These are phyloP conservation scores for Westerdykella sp. DNA, from an alignment of 2,329 filamentous ascomycete species.

Conservation along the genomic window DNA sequence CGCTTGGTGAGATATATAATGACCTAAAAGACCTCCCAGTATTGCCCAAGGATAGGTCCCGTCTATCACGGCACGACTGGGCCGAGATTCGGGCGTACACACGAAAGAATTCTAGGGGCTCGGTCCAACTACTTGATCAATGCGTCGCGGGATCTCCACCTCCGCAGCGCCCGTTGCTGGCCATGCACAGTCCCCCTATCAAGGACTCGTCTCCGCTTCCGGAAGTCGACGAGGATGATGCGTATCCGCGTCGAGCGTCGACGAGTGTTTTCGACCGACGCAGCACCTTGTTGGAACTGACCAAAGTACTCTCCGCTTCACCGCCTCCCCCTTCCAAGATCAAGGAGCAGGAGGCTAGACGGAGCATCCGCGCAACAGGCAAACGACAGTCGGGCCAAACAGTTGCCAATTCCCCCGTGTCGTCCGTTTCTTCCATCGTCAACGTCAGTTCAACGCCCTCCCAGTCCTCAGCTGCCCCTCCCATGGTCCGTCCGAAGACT, in stretches of 20 bases:
- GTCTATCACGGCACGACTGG: slow-evolving; percentile 33
- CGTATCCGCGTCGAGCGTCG: slow-evolving; percentile 30
- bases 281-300: slow-evolving; percentile 24
- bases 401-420: background rate
- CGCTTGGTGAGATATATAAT: slow-evolving; percentile 18
- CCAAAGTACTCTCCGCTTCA: slow-evolving; percentile 4
- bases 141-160: background rate
- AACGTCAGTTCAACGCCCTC: background rate
- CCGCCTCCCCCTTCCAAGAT: slow-evolving; percentile 10
- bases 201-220: slow-evolving; percentile 24
- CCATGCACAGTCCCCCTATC: slow-evolving; percentile 16
- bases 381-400: background rate
- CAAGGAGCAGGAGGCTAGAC: background rate
- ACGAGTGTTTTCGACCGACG: slow-evolving; percentile 32
- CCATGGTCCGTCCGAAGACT: background rate
- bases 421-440: background rate
- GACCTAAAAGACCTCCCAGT: slow-evolving; percentile 28
- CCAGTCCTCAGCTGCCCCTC: background rate
- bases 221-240: slow-evolving; percentile 31
- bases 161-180: slow-evolving; percentile 1
- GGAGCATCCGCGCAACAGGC: background rate
- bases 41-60: slow-evolving; percentile 22
- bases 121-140: background rate
- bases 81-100: slow-evolving; percentile 30
- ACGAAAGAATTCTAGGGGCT: slow-evolving; percentile 17